A percentile compares a stretch with the other conserved stretches of the same genome.
These are phyloP conservation scores for Penicillium sp. DNA, from an alignment of 2,329 filamentous ascomycete genomes.

Conservation along the genomic window DNA sequence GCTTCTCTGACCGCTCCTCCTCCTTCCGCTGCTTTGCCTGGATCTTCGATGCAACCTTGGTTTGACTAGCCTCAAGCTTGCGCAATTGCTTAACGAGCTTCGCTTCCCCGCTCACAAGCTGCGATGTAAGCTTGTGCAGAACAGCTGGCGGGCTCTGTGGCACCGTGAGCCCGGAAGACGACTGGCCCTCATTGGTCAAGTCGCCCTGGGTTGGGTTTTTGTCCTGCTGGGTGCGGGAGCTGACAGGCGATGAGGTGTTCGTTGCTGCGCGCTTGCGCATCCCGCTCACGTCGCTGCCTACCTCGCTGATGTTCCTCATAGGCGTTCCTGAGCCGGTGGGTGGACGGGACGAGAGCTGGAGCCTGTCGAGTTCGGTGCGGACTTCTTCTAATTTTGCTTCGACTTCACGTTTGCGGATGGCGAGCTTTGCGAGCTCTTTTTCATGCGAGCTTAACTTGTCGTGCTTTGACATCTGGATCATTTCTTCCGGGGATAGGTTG, in stretches of 20 bases:
- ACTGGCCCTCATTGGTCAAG: slow-evolving; percentile 16
- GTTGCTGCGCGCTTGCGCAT: slow-evolving; percentile 21
- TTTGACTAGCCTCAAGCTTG: slow-evolving; percentile 43
- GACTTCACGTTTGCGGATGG: slow-evolving; percentile 39
- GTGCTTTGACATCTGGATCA: slow-evolving; percentile 28
- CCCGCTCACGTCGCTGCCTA: slow-evolving; percentile 18
- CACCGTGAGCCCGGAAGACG: slow-evolving; percentile 7
- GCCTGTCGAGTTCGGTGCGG: slow-evolving; percentile 33
- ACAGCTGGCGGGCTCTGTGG: slow-evolving; percentile 21
- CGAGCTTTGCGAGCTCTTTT: slow-evolving; percentile 44
- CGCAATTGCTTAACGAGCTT: slow-evolving; percentile 39
- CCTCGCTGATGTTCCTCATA: slow-evolving; percentile 14
- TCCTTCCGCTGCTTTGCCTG: slow-evolving; percentile 39
- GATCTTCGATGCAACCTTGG: slow-evolving; percentile 41
- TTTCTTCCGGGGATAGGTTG: slow-evolving; percentile 22
- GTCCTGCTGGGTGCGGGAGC: slow-evolving; percentile 18
- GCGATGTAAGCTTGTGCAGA: slow-evolving; percentile 30
- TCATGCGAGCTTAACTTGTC: slow-evolving; percentile 38
- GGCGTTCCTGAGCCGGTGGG: slow-evolving; percentile 7
- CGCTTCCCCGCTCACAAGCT: slow-evolving; percentile 33
- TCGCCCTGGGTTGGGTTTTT: slow-evolving; percentile 6
- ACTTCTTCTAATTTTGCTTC: slow-evolving; percentile 38
- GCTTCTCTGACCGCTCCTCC: slow-evolving; percentile 44
- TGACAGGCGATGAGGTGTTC: slow-evolving; percentile 17
- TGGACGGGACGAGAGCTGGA: slow-evolving; percentile 18